Evolutionary conservation across 306 rosid species (phyloP).

Genomic region (Nissolia schottii): DNA sequence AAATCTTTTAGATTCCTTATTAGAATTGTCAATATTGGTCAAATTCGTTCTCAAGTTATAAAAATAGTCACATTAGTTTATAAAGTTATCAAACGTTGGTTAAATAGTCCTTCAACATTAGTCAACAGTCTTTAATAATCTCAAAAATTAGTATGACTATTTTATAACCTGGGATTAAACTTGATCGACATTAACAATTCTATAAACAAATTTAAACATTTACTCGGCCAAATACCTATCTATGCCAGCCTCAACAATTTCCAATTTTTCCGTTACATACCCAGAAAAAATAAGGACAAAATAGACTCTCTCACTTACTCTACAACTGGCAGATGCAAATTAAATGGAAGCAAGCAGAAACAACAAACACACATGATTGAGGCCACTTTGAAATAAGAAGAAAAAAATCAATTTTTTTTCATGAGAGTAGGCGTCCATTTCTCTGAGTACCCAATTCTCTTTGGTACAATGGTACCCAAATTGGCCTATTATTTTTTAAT

Average conservation of each 20-base stretch:
- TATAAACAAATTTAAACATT: too few relatives aligned
- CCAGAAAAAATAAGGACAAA: constrained; percentile 16
- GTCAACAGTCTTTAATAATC: too few relatives aligned
- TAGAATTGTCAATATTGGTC: too few relatives aligned
- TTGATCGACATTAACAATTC: too few relatives aligned
- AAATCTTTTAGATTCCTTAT: too few relatives aligned
- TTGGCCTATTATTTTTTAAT: constrained; percentile 6
- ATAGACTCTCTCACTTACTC: not conserved
- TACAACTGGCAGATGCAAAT: constrained; percentile 30
- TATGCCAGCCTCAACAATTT: constrained; percentile 13
- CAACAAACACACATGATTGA: constrained; percentile 31
- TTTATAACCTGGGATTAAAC: too few relatives aligned
- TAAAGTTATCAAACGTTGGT: too few relatives aligned
- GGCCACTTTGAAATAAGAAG: constrained; percentile 30
- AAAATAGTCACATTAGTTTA: too few relatives aligned
- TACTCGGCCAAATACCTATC: too few relatives aligned
- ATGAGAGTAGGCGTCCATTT: constrained; percentile 33
- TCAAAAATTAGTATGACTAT: too few relatives aligned
- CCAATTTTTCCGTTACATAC: not conserved
- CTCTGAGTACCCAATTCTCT: constrained; percentile 21
- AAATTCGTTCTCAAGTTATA: too few relatives aligned
- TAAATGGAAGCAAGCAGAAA: constrained; percentile 26
- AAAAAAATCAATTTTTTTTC: constrained; percentile 16
- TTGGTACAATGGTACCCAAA: constrained; percentile 35
- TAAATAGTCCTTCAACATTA: too few relatives aligned